These are phyloP conservation scores for Elongisporangium prolatum DNA, from an alignment of 352 stramenopile genomes.

Conservation along the genomic window DNA sequence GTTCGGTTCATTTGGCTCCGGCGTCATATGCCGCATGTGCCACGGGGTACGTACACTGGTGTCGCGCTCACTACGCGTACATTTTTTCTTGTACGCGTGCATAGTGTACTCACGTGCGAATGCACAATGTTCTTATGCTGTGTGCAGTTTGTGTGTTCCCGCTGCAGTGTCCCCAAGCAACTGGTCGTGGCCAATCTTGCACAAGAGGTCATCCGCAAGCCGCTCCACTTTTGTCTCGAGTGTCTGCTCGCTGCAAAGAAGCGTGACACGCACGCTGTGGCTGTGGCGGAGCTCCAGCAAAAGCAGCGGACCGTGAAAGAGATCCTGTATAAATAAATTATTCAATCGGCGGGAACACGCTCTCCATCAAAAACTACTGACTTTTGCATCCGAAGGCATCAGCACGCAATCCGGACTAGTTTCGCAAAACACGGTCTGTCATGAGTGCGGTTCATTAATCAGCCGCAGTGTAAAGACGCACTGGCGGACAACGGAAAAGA, in stretches of 20 bases:
- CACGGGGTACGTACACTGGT: conserved; percentile 5
- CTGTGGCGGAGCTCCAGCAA: conserved; percentile 16
- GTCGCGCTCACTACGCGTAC: background rate
- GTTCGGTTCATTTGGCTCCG: conserved; percentile 1
- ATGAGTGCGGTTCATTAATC: background rate
- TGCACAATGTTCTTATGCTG: background rate
- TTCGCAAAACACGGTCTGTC: background rate
- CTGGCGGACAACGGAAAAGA: background rate
- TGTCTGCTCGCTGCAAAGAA: conserved; percentile 54
- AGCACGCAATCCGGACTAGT: background rate
- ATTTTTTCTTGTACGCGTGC: background rate
- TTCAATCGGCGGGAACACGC: background rate
- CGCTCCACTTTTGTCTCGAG: conserved; percentile 48
- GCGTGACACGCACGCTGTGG: conserved; percentile 35
- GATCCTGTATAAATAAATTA: background rate
- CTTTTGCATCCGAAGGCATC: no score
- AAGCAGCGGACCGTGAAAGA: background rate
- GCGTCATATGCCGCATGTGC: background rate
- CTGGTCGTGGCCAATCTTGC: background rate
- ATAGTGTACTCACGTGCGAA: background rate
- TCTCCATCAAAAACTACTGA: background rate
- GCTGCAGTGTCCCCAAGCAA: conserved; percentile 3
- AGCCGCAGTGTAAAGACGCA: background rate
- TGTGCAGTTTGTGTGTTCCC: conserved; percentile 5
- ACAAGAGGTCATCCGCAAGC: conserved; percentile 8